Base-by-base conservation (phyloP, 352 stramenopile species). In the Globisporangium heterothallicum region DNA sequence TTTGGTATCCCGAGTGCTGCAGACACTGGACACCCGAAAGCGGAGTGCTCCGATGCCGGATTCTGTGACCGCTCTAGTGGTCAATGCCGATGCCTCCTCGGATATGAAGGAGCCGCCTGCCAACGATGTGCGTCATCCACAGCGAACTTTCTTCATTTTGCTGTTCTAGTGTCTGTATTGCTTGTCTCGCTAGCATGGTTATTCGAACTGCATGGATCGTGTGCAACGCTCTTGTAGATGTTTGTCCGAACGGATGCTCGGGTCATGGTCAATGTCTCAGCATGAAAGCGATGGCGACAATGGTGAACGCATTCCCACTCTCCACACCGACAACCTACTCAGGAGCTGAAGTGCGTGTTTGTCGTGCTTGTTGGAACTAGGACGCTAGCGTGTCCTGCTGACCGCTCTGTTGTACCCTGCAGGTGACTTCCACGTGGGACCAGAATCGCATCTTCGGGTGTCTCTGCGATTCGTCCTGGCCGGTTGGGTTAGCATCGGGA, bases 401-500 rank as follows among this genome's bases (percentile, higher is more conserved):
- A 3, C 12, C 32, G 8, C 24, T 1, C 8, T 16, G n/a, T 25
- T 16, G 13, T 13, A 14, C n/a, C 10, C n/a, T 29, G 10, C 36
- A 76, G 64, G 61, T 55, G 13, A 74, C 75, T 9, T 78, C 72
- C 24, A 88, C 68, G 10, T 94, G 84, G 78, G 82, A 94, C 60
- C 76, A 87, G 50, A 72, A 86, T 52, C 67, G 74, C 21, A 64
- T 94, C 30, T 87, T 72, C 21, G 84, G 84, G 13, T 94, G 84
- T 50, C 60, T 90, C 16, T 94, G 83, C 42, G 83, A 94, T 49
- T 94, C 83, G 22, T 72, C 67, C 4, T 94, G 80, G 80, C 26
- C 61, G 0, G 84, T 94, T 3, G 79, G 81, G 6, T 70, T 97
- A 1, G 86, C 44, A 3, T 30, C 55, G 1, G 86, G 73, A 1